phyloP scores from a whole-genome alignment of 371 early-diverging fungal species.

The Mucor ambiguus region DNA sequence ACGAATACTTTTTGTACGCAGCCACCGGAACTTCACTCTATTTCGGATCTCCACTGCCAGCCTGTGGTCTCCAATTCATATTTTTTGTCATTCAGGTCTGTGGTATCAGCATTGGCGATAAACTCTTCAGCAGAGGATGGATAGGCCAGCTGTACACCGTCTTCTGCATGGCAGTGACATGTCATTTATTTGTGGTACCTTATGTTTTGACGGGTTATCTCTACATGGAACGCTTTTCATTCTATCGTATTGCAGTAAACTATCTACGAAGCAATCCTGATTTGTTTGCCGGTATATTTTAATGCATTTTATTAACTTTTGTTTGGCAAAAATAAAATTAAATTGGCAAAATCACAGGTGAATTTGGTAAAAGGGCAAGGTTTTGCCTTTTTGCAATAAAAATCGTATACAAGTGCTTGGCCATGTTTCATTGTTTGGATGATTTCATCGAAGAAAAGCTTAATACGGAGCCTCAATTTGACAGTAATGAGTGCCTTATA shows the following conservation, averaged over 20 bases:
- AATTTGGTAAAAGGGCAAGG: too few species aligned
- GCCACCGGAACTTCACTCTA: slow-evolving; percentile 31
- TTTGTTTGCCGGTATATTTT: neutral
- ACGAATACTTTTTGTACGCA: slow-evolving; percentile 43
- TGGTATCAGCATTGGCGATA: slow-evolving; percentile 36
- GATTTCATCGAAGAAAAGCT: neutral
- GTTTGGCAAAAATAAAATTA: too few species aligned
- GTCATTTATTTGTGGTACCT: slow-evolving; percentile 29
- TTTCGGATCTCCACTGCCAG: slow-evolving; percentile 23
- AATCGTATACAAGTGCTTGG: too few species aligned
- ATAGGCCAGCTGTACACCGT: slow-evolving; percentile 31
- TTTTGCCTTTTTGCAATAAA: too few species aligned
- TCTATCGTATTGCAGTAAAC: slow-evolving; percentile 11
- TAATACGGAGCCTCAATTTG: neutral
- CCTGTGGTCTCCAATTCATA: slow-evolving; percentile 32
- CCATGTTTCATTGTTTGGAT: neutral
- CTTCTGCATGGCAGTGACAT: slow-evolving; percentile 28
- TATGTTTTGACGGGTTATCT: slow-evolving; percentile 26
- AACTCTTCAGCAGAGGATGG: slow-evolving; percentile 18
- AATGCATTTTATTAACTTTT: too few species aligned
- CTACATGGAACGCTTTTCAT: slow-evolving; percentile 22
- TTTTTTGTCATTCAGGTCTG: slow-evolving; percentile 37
- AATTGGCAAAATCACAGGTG: too few species aligned
- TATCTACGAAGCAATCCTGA: slow-evolving; percentile 8
- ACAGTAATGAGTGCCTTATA: too few species aligned